Percentiles rank a stretch among this genome's conserved stretches.
phyloP scores from a whole-genome alignment of 805 yeast genomes.

The Naumovozyma castellii region DNA sequence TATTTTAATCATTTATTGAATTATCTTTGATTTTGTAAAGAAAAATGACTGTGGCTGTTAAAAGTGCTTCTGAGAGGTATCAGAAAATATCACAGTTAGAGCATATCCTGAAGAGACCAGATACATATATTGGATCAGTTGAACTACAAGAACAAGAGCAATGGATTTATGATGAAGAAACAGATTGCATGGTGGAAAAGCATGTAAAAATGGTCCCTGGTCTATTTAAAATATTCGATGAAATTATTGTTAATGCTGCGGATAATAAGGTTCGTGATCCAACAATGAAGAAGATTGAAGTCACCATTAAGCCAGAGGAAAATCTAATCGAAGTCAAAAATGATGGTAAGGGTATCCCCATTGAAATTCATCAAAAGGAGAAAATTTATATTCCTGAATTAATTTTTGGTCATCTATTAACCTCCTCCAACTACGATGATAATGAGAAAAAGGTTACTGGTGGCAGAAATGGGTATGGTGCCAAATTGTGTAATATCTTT shows the following conservation, averaged over 20 bases:
- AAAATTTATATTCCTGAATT: conserved; percentile 90
- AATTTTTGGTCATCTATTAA: conserved; percentile 88
- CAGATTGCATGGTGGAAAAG: conserved; percentile 48
- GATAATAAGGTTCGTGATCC: conserved; percentile 96
- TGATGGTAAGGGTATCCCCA: conserved; percentile 93
- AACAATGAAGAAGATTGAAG: conserved; percentile 74
- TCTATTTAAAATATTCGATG: conserved; percentile 90
- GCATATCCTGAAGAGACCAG: conserved; percentile 94
- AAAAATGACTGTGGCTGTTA: conserved; percentile 17
- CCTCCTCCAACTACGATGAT: conserved; percentile 94
- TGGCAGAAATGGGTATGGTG: conserved; percentile 98
- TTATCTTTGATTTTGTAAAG: neutral
- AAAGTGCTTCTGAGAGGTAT: conserved; percentile 60
- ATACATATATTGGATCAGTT: conserved; percentile 92
- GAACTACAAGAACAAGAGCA: conserved; percentile 69
- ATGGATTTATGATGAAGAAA: conserved; percentile 75
- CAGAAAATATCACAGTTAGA: conserved; percentile 92
- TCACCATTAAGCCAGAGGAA: conserved; percentile 65
- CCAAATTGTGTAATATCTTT: conserved; percentile 92
- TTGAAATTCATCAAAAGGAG: conserved; percentile 87
- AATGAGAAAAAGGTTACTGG: conserved; percentile 93
- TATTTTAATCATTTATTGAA: too few relatives aligned
- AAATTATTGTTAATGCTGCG: conserved; percentile 94
- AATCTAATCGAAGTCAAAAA: conserved; percentile 74
- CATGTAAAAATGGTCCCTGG: conserved; percentile 87